Conservation (phyloP, 768 basidiomycete species). For the Candolleomyces aberdarensis region DNA sequence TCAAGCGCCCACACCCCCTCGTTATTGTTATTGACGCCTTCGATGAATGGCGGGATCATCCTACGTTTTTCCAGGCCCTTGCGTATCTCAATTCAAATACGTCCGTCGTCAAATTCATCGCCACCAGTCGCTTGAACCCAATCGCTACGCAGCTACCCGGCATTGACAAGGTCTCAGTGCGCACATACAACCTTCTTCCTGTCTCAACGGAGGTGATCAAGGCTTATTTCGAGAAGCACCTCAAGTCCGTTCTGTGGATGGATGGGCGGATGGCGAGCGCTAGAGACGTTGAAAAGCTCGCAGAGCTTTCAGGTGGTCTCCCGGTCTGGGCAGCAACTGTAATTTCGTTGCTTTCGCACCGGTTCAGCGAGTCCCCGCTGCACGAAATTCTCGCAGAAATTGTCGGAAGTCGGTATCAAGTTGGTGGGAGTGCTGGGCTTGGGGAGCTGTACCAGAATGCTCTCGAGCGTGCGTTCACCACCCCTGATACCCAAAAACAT, state of each 20-base stretch:
- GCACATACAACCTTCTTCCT: not conserved
- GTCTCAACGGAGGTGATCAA: not conserved
- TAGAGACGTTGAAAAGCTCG: not conserved
- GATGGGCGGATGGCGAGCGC: not conserved
- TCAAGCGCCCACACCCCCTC: not conserved
- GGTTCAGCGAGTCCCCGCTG: not conserved
- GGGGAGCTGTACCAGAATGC: not conserved
- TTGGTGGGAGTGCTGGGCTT: not conserved
- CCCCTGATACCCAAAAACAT: not conserved
- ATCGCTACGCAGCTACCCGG: not conserved
- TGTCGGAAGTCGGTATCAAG: not conserved
- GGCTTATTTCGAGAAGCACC: not conserved
- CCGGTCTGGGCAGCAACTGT: not conserved
- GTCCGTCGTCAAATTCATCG: constrained; percentile 4
- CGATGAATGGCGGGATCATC: constrained; percentile 6
- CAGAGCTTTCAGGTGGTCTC: not conserved
- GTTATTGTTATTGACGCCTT: constrained; percentile 8
- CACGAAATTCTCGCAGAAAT: not conserved
- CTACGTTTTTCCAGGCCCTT: constrained; percentile 3
- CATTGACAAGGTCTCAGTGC: not conserved
- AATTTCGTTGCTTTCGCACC: not conserved
- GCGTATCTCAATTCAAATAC: not conserved
- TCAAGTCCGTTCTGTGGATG: not conserved
- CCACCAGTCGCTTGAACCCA: not conserved
- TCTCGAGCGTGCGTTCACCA: not conserved